These are phyloP conservation scores for Cornus controversa DNA, from an alignment of 148 eudicot species.

Conservation along the genomic window DNA sequence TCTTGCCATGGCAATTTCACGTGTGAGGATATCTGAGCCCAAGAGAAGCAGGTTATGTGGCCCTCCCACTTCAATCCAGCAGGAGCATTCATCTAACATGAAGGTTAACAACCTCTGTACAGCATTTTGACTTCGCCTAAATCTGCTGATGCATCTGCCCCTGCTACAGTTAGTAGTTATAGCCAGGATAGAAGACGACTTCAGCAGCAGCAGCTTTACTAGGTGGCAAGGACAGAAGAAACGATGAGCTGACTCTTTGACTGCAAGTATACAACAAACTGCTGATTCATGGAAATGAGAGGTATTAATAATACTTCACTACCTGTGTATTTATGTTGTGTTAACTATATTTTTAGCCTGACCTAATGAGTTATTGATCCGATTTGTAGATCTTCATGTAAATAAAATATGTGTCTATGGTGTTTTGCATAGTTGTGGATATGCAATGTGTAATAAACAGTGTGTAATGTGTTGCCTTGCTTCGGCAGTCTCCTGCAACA, in stretches of 20 bases:
- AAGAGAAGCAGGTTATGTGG: constrained; percentile 61
- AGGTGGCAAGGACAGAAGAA: neutral
- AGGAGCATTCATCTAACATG: constrained; percentile 60
- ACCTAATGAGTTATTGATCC: neutral
- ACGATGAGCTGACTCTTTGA: neutral
- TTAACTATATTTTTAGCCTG: neutral
- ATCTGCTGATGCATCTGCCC: neutral
- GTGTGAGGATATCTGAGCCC: constrained; percentile 64
- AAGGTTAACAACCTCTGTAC: constrained; percentile 65
- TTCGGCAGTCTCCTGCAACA: neutral
- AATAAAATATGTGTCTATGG: neutral
- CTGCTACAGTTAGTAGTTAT: neutral
- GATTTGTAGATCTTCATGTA: neutral
- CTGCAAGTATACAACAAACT: neutral
- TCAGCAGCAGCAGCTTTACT: neutral
- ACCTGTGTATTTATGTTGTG: neutral
- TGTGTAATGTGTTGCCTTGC: neutral
- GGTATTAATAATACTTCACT: neutral
- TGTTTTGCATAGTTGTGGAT: neutral
- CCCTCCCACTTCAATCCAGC: constrained; percentile 43
- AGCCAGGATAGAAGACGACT: neutral
- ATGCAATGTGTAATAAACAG: neutral
- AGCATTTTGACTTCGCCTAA: constrained; percentile 48
- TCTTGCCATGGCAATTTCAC: constrained; percentile 61
- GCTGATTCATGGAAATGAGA: neutral